These are phyloP conservation scores for Neopestalotiopsis rosae DNA, from an alignment of 2,329 filamentous ascomycete species.

Conservation along the genomic window DNA sequence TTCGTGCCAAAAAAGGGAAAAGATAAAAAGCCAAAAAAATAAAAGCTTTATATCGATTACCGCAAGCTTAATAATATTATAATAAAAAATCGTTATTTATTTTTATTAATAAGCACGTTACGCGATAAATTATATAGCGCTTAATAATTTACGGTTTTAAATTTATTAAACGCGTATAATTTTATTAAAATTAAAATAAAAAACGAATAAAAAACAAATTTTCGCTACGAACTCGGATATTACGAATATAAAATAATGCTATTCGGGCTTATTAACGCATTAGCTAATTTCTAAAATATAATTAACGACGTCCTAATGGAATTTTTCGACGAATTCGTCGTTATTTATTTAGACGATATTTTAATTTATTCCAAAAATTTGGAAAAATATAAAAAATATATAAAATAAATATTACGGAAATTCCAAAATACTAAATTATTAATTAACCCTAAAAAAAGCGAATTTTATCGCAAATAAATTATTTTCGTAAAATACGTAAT, in stretches of 20 bases:
- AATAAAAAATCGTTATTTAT: neutral
- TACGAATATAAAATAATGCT: slow-evolving; percentile 35
- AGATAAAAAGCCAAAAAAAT: neutral
- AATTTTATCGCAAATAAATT: slow-evolving; percentile 34
- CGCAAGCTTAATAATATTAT: neutral
- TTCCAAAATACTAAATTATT: slow-evolving; percentile 18
- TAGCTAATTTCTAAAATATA: slow-evolving; percentile 21
- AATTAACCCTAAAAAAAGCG: slow-evolving; percentile 33
- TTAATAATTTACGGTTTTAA: neutral
- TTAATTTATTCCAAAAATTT: neutral
- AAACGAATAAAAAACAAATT: slow-evolving; percentile 33
- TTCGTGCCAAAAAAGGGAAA: slow-evolving; percentile 6
- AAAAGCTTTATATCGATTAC: slow-evolving; percentile 4
- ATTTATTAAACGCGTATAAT: slow-evolving; percentile 16
- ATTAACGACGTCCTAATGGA: slow-evolving; percentile 21
- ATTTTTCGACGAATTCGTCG: slow-evolving; percentile 12
- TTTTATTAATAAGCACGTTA: neutral
- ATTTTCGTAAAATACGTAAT: slow-evolving; percentile 39
- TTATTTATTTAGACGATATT: neutral
- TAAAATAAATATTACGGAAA: slow-evolving; percentile 26
- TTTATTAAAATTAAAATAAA: slow-evolving; percentile 23
- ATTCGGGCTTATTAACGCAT: slow-evolving; percentile 29
- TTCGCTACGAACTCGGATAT: slow-evolving; percentile 28
- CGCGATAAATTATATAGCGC: neutral
- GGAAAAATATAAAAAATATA: slow-evolving; percentile 28